These are phyloP conservation scores for Bacidia rubella DNA, from an alignment of 495 filamentous ascomycete species.

Conservation along the genomic window DNA sequence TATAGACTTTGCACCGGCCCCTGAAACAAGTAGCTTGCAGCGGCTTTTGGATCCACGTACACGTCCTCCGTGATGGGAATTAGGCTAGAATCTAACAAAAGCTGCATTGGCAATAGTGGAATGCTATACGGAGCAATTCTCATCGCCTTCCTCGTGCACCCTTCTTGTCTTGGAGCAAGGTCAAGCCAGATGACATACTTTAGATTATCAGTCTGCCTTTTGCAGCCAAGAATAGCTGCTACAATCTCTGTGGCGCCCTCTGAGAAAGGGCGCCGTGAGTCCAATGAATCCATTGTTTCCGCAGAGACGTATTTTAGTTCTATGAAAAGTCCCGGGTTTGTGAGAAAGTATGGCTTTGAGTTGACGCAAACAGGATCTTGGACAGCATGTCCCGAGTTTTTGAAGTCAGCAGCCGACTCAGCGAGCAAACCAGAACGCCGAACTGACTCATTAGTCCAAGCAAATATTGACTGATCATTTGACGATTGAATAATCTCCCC, in stretches of 20 bases:
- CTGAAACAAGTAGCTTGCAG: too few species aligned
- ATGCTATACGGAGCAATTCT: too few species aligned
- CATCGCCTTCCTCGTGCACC: too few species aligned
- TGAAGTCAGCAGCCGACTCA: background rate
- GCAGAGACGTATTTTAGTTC: background rate
- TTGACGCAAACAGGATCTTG: background rate
- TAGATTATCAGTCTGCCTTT: background rate
- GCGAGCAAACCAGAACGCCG: background rate
- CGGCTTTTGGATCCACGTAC: too few species aligned
- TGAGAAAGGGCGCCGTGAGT: too few species aligned
- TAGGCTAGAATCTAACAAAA: too few species aligned
- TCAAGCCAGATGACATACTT: background rate
- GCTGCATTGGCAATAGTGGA: too few species aligned
- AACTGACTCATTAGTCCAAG: slow-evolving; percentile 15
- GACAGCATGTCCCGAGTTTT: background rate
- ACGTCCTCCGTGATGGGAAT: too few species aligned
- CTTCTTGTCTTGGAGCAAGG: too few species aligned
- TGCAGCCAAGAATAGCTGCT: background rate
- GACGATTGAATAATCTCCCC: slow-evolving; percentile 20
- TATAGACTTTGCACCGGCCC: too few species aligned
- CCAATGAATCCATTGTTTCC: background rate
- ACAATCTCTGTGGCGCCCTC: background rate
- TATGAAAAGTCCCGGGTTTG: background rate
- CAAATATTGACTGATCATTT: slow-evolving; percentile 19
- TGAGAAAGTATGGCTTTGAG: background rate